Evolutionary conservation across 2,329 filamentous ascomycete species (phyloP).

Genomic region (Curvularia eragrostidis): DNA sequence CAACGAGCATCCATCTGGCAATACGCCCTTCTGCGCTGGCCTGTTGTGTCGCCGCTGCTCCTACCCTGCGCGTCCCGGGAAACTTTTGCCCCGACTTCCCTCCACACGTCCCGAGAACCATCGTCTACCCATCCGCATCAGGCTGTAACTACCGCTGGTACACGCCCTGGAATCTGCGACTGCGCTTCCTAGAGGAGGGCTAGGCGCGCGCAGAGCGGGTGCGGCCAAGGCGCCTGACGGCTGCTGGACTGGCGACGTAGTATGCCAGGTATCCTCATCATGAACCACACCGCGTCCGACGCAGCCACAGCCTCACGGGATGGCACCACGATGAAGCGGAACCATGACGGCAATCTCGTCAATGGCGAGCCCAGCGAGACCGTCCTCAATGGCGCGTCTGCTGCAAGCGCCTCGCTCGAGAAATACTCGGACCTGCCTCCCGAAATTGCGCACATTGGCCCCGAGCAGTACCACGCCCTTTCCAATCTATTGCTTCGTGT

Average conservation of each 20-base stretch:
- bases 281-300: slow-evolving; percentile 54
- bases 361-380: slow-evolving; percentile 35
- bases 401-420: slow-evolving; percentile 15
- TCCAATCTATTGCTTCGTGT: slow-evolving; percentile 77
- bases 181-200: background rate
- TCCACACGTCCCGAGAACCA: background rate
- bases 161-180: background rate
- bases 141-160: background rate
- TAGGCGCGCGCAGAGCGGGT: slow-evolving; percentile 22
- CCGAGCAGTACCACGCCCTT: slow-evolving; percentile 74
- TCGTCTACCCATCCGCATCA: background rate
- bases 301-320: slow-evolving; percentile 41
- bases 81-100: background rate
- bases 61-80: slow-evolving; percentile 2
- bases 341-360: slow-evolving; percentile 38
- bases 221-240: slow-evolving; percentile 43
- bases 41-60: background rate
- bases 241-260: slow-evolving; percentile 42
- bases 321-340: slow-evolving; percentile 41
- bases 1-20: background rate
- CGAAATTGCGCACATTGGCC: slow-evolving; percentile 71
- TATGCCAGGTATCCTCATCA: slow-evolving; percentile 59
- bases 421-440: slow-evolving; percentile 53
- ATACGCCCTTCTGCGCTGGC: slow-evolving; percentile 3
- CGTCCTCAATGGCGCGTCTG: slow-evolving; percentile 28